Evolutionary conservation across 1,139 yeast species (phyloP).

Genomic region (Zygosaccharomyces pseudobailii): DNA sequence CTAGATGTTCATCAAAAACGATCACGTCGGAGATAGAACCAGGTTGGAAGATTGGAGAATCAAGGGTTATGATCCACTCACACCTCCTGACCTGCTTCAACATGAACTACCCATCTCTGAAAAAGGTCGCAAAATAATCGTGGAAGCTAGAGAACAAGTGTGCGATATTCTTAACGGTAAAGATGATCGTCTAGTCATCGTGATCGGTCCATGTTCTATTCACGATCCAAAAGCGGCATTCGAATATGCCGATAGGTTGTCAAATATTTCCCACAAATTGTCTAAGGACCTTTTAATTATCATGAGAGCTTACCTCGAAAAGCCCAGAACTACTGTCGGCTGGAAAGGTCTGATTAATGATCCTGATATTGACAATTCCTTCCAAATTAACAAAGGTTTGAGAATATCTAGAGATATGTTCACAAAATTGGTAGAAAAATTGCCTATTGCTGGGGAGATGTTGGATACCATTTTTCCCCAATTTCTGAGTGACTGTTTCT

Average conservation of each 20-base stretch:
- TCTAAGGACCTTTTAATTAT: slow-evolving; percentile 75
- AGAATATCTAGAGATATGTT: slow-evolving; percentile 84
- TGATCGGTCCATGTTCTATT: slow-evolving; percentile 95
- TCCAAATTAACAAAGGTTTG: slow-evolving; percentile 91
- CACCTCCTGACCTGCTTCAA: slow-evolving; percentile 91
- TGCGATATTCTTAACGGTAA: slow-evolving; percentile 65
- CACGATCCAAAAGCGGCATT: slow-evolving; percentile 92
- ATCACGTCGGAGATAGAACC: slow-evolving; percentile 73
- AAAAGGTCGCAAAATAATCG: slow-evolving; percentile 54
- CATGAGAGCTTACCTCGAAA: slow-evolving; percentile 97
- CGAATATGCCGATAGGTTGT: slow-evolving; percentile 72
- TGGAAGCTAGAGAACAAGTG: slow-evolving; percentile 73
- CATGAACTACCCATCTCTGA: slow-evolving; percentile 75
- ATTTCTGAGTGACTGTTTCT: slow-evolving; percentile 81
- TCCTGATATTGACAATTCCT: slow-evolving; percentile 92
- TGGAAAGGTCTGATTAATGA: slow-evolving; percentile 98
- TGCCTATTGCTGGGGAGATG: slow-evolving; percentile 97
- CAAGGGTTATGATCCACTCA: slow-evolving; percentile 89
- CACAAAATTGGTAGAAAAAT: slow-evolving; percentile 68
- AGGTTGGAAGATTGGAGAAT: slow-evolving; percentile 92
- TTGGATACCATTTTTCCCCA: slow-evolving; percentile 96
- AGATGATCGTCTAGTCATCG: slow-evolving; percentile 75
- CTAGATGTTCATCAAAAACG: slow-evolving; percentile 76
- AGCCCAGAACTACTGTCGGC: slow-evolving; percentile 98
- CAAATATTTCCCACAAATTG: slow-evolving; percentile 55